These are phyloP conservation scores for Xylaria intraflava DNA, from an alignment of 495 filamentous ascomycete genomes.

Conservation along the genomic window DNA sequence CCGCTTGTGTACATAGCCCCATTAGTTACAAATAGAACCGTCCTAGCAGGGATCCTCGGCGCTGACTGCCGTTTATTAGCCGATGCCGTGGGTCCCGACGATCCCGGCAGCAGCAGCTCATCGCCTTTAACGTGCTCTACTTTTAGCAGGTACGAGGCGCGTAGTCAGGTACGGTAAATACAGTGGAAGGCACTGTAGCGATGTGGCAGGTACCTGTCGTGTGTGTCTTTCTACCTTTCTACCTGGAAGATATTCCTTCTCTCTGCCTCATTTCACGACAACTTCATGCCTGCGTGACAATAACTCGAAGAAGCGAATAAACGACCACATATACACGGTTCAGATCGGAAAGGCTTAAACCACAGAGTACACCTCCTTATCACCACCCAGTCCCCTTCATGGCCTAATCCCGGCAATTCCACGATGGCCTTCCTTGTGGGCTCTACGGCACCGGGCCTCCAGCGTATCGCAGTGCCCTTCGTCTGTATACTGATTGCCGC, in stretches of 20 bases:
- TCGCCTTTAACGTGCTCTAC: no score
- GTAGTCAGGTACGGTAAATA: neutral
- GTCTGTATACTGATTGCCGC: constrained; percentile 66
- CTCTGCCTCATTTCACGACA: neutral
- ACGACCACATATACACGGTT: neutral
- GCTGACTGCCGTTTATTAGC: no score
- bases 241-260: no score
- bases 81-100: no score
- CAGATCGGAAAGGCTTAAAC: neutral
- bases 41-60: no score
- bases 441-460: constrained; percentile 23
- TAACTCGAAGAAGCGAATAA: neutral
- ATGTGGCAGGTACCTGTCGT: no score
- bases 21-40: no score
- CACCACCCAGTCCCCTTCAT: constrained; percentile 1
- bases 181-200: no score
- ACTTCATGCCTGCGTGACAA: neutral
- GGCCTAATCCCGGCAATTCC: constrained; percentile 5
- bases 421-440: constrained; percentile 26
- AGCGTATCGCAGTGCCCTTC: constrained; percentile 56
- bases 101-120: no score
- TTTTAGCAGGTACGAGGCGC: no score
- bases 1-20: no score
- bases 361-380: neutral
- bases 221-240: no score